Evolutionary conservation across 768 basidiomycete genomes (phyloP).

Genomic region (Leccinum obscurum): DNA sequence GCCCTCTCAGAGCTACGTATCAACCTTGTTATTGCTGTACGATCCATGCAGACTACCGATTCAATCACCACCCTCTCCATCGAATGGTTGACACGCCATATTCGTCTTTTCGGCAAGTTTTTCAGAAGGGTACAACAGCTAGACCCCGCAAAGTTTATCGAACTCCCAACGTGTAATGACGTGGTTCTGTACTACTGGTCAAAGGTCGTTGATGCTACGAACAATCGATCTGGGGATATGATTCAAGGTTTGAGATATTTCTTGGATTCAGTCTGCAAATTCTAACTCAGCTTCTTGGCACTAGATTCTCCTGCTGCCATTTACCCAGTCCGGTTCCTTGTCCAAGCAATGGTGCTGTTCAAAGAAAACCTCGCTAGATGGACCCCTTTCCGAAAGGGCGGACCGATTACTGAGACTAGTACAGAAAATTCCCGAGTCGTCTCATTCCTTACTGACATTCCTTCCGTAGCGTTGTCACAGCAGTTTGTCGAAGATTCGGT

Average conservation of each 20-base stretch:
- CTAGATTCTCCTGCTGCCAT: constrained; percentile 62
- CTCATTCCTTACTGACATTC: constrained; percentile 14
- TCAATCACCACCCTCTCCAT: constrained; percentile 47
- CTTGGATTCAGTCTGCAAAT: neutral
- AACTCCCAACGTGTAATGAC: constrained; percentile 61
- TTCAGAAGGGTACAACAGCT: constrained; percentile 76
- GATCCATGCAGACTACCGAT: constrained; percentile 33
- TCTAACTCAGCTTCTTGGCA: neutral
- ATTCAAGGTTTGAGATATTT: constrained; percentile 52
- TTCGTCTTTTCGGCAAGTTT: constrained; percentile 75
- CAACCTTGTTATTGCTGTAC: constrained; percentile 46
- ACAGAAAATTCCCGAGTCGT: constrained; percentile 17
- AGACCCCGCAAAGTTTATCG: constrained; percentile 55
- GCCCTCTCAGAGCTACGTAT: constrained; percentile 59
- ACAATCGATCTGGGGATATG: constrained; percentile 44
- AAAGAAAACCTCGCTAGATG: constrained; percentile 80
- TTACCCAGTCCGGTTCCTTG: constrained; percentile 78
- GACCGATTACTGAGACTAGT: constrained; percentile 61
- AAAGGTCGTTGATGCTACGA: constrained; percentile 71
- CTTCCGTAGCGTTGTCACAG: constrained; percentile 52
- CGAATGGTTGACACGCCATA: constrained; percentile 63
- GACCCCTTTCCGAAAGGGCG: constrained; percentile 64
- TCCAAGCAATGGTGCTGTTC: constrained; percentile 85
- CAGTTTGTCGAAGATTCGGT: constrained; percentile 76
- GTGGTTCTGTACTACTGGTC: constrained; percentile 81